These are phyloP conservation scores for Phytophthora pisi DNA, from an alignment of 352 stramenopile species.

Conservation along the genomic window DNA sequence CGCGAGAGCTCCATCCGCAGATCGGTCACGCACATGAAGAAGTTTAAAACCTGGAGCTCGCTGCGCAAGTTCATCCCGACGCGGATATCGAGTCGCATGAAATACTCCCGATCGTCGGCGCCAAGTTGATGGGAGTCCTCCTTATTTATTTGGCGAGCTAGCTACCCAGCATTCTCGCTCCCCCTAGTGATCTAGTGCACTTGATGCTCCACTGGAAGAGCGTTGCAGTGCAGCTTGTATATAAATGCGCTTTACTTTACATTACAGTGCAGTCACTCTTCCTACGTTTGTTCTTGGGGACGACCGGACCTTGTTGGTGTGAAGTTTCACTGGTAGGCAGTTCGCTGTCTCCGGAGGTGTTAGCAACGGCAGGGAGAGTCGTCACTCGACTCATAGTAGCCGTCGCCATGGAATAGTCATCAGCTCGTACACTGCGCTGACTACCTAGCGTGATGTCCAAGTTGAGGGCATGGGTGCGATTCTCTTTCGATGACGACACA, in stretches of 20 bases:
- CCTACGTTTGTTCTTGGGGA: conserved; percentile 31
- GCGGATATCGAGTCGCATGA: conserved; percentile 32
- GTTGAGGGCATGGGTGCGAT: conserved; percentile 3
- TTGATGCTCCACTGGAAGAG: conserved; percentile 25
- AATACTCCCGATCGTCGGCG: conserved; percentile 34
- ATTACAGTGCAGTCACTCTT: conserved; percentile 34
- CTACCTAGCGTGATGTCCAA: conserved; percentile 13
- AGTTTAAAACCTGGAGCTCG: conserved; percentile 45
- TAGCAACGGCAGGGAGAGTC: conserved; percentile 14
- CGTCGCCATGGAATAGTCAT: conserved; percentile 16
- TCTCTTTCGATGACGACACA: conserved; percentile 5
- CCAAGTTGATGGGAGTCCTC: conserved; percentile 19
- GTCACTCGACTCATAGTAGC: conserved; percentile 32
- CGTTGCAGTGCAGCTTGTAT: conserved; percentile 8
- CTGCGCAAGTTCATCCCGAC: conserved; percentile 36
- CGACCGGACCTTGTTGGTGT: conserved; percentile 1
- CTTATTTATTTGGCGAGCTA: conserved; percentile 23
- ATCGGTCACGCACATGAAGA: conserved; percentile 42
- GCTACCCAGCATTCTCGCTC: background rate
- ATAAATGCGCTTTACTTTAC: conserved; percentile 15
- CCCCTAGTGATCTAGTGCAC: background rate
- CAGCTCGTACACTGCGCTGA: conserved; percentile 20
- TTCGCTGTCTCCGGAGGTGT: background rate
- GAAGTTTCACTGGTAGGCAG: background rate
- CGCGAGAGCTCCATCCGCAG: conserved; percentile 25